A percentile compares a stretch with the other conserved stretches of the same genome.
These are phyloP conservation scores for Rickenella mellea DNA, from an alignment of 768 basidiomycete genomes.

Conservation along the genomic window DNA sequence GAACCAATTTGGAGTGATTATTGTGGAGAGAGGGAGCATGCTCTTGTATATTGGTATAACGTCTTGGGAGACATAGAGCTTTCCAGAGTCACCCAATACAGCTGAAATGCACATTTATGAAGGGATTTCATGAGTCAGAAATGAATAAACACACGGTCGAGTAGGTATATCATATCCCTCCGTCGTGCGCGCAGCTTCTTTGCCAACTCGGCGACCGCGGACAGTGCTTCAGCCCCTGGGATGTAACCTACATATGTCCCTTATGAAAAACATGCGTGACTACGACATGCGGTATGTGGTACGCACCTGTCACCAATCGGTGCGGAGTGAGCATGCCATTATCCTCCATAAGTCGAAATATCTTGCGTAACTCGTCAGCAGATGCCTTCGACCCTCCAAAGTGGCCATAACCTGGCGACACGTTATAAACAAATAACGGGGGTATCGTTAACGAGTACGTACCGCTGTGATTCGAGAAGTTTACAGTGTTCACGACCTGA, in stretches of 20 bases:
- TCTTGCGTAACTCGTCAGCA: slow-evolving; percentile 62
- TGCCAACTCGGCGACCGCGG: slow-evolving; percentile 54
- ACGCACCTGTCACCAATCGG: slow-evolving; percentile 70
- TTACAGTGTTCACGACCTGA: slow-evolving; percentile 83
- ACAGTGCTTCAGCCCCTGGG: slow-evolving; percentile 71
- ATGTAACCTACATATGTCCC: slow-evolving; percentile 62
- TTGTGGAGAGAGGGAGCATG: slow-evolving; percentile 74
- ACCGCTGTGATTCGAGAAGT: slow-evolving; percentile 94
- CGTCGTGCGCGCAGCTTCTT: slow-evolving; percentile 46
- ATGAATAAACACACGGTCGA: slow-evolving; percentile 65
- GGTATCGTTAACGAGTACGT: slow-evolving; percentile 6
- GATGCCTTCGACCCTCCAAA: slow-evolving; percentile 73
- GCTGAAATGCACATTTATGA: slow-evolving; percentile 34
- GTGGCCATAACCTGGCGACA: slow-evolving; percentile 65
- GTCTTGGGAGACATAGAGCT: slow-evolving; percentile 78
- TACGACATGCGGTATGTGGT: background rate
- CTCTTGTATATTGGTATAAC: slow-evolving; percentile 81
- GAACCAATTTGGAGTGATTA: slow-evolving; percentile 98
- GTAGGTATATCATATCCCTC: slow-evolving; percentile 67
- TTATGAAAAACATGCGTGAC: background rate
- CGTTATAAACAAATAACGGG: background rate
- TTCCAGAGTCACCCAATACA: slow-evolving; percentile 89
- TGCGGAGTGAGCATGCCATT: slow-evolving; percentile 68
- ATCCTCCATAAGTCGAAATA: slow-evolving; percentile 64
- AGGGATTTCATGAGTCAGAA: background rate